phyloP scores from a whole-genome alignment of 768 basidiomycete species.

The Naganishia friedmannii region DNA sequence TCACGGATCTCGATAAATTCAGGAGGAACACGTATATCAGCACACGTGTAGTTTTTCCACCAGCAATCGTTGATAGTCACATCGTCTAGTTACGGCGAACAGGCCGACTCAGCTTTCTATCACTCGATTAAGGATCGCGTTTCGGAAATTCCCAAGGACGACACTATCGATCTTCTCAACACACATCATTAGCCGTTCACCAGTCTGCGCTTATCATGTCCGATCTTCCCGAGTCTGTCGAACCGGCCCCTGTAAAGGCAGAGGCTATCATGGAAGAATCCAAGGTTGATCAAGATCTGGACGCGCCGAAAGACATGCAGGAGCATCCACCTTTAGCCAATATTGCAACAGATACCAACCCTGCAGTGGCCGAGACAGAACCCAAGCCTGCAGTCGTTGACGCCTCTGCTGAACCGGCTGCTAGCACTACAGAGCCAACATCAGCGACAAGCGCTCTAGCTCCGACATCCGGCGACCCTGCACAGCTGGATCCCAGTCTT shows the following conservation, averaged over 20 bases:
- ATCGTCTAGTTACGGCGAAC: too few relatives aligned
- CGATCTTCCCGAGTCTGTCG: neutral
- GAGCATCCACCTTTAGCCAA: neutral
- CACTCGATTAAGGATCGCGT: neutral
- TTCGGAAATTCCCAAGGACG: neutral
- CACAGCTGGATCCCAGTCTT: slow-evolving; percentile 4
- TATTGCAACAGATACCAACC: neutral
- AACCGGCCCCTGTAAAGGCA: neutral
- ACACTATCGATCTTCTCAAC: neutral
- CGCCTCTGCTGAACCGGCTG: neutral
- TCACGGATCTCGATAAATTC: neutral
- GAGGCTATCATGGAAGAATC: neutral
- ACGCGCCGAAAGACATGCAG: neutral
- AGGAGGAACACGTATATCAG: neutral
- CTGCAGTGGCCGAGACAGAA: neutral
- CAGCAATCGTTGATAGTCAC: neutral
- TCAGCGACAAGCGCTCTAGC: too few relatives aligned
- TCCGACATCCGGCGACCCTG: slow-evolving; percentile 3
- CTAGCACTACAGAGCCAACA: too few relatives aligned
- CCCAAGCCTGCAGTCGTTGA: neutral
- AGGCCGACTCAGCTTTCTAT: too few relatives aligned
- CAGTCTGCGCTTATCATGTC: neutral
- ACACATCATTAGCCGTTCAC: neutral
- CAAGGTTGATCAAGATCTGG: neutral
- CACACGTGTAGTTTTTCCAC: neutral